Evolutionary conservation across 768 basidiomycete genomes (phyloP), one percentile per base, ranked within the genome.

Genomic region (Suillus fuscotomentosus): DNA sequence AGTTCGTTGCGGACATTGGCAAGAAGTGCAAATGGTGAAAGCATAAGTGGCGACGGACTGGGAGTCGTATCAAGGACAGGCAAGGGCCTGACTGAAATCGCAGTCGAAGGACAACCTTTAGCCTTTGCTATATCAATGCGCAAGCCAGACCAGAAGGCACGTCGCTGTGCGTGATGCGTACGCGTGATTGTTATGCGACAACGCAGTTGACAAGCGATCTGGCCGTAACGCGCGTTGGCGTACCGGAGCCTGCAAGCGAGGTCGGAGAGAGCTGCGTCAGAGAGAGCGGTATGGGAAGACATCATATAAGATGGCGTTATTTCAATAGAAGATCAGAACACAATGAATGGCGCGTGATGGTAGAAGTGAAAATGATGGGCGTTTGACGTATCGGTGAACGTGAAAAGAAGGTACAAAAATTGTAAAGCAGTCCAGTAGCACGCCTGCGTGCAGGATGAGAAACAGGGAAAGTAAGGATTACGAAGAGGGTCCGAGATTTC

Each of bases 141-240:
- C 41, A 88, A 82, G 36, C 80, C 77, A n/a, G 82, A 78, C 15
- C 65, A 64, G 14, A 65, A 68, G 5, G 87, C 87, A 31, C 76
- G 82, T n/a, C 71, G 77, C 62, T 80, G 82, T 11, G 87, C 87
- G 68, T 83, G 83, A 65, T 78, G 67, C 0, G 82, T 82, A 17
- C 76, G 79, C 10, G 56, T 72, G 41, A 59, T 27, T 20, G 39
- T 42, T 6, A 74, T 71, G 3, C 74, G 64, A 27, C 67, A 67
- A 57, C 85, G 83, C 31, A 77, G 70, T 45, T 71, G 69, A 39
- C 71, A 70, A 3, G 84, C 83, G 61, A 83, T 71, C 22, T 65
- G 68, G 39, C 67, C 48, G 71, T 82, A 81, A 55, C 76, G 80
- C 4, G 67, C 70, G 71, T 86, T 86, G 53, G 86, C 77, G 34